Percentiles rank a stretch among this genome's conserved stretches.
Evolutionary conservation across 176 grass and related monocot genomes (phyloP).

Genomic region (Pontederia crassipes): DNA sequence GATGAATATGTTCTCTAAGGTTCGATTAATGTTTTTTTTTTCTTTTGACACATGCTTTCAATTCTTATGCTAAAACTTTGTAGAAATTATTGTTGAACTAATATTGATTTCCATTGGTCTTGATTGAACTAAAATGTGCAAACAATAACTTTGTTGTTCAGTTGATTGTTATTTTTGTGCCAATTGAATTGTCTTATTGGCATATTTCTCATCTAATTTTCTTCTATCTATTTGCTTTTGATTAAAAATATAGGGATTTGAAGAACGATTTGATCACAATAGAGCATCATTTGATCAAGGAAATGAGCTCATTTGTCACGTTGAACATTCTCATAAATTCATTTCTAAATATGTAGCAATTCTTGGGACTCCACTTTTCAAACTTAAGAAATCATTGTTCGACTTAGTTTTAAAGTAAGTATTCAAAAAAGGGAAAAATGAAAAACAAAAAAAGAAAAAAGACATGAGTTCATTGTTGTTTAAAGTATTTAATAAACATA

Average conservation of each 20-base stretch:
- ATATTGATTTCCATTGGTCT: too few species aligned
- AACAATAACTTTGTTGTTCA: too few species aligned
- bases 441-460: too few species aligned
- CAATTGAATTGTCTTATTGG: background rate
- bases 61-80: background rate
- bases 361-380: conserved; percentile 50
- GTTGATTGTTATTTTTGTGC: background rate
- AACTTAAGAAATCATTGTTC: conserved; percentile 84
- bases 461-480: background rate
- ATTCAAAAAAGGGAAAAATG: background rate
- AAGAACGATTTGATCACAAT: conserved; percentile 77
- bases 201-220: background rate
- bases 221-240: conserved; percentile 10
- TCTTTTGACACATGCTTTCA: background rate
- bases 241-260: conserved; percentile 60
- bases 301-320: conserved; percentile 86
- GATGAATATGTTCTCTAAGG: conserved; percentile 57
- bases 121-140: too few species aligned
- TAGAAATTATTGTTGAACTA: background rate
- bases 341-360: conserved; percentile 85
- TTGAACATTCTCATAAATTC: conserved; percentile 88
- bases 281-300: conserved; percentile 73
- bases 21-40: conserved; percentile 15
- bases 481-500: too few species aligned
- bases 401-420: conserved; percentile 72